These are phyloP conservation scores for Alternaria rosae DNA, from an alignment of 2,329 filamentous ascomycete species.

Conservation along the genomic window DNA sequence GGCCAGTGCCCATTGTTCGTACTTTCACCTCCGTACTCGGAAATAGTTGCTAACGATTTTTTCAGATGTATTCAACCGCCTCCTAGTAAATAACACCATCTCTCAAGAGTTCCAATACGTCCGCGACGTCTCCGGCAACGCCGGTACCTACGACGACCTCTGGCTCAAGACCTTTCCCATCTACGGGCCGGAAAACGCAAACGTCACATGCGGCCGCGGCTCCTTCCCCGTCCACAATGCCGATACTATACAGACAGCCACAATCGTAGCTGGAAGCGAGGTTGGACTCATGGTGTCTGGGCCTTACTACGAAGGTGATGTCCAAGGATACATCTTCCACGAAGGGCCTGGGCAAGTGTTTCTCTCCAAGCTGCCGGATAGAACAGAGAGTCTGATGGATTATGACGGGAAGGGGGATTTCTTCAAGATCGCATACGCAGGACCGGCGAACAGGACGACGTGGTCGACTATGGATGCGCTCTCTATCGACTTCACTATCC, in stretches of 20 bases:
- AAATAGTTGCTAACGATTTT: not conserved
- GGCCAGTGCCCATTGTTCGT: not conserved
- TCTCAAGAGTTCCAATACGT: slow-evolving; percentile 29
- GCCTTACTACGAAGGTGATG: slow-evolving; percentile 12
- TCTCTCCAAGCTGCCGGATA: not conserved
- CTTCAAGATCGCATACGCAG: not conserved
- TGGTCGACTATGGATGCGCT: not conserved
- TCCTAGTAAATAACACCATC: slow-evolving; percentile 28
- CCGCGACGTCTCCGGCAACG: slow-evolving; percentile 19
- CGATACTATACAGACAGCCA: slow-evolving; percentile 22
- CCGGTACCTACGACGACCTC: slow-evolving; percentile 2
- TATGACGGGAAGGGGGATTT: not conserved
- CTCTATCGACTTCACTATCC: not conserved
- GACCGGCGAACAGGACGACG: not conserved
- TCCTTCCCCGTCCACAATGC: slow-evolving; percentile 17
- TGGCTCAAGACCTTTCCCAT: slow-evolving; percentile 22
- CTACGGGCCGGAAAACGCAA: slow-evolving; percentile 9
- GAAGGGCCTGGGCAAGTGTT: not conserved
- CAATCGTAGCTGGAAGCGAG: slow-evolving; percentile 12
- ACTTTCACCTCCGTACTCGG: not conserved
- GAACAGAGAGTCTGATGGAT: not conserved
- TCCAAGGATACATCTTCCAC: slow-evolving; percentile 19
- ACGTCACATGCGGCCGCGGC: slow-evolving; percentile 18
- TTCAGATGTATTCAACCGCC: slow-evolving; percentile 23
- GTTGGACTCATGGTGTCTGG: slow-evolving; percentile 25